These are phyloP conservation scores for Maudiozyma serrabonitensis DNA, from an alignment of 805 yeast genomes.

Conservation along the genomic window DNA sequence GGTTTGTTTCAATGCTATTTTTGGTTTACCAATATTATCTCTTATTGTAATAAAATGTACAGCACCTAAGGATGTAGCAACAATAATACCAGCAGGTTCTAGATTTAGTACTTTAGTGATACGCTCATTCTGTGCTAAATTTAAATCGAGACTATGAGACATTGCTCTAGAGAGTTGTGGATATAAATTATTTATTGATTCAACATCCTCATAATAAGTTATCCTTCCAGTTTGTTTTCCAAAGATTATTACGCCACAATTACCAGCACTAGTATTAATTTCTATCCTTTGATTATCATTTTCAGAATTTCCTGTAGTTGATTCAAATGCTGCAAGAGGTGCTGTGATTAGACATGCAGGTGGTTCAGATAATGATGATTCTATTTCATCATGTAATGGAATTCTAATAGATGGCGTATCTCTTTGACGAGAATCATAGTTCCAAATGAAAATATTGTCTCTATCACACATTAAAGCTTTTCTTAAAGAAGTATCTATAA, in stretches of 20 bases:
- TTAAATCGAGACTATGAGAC: slow-evolving; percentile 18
- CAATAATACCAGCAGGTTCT: slow-evolving; percentile 65
- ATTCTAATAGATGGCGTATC: slow-evolving; percentile 34
- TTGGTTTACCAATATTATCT: slow-evolving; percentile 59
- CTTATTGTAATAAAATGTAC: slow-evolving; percentile 52
- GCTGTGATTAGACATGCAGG: slow-evolving; percentile 24
- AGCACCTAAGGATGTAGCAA: slow-evolving; percentile 63
- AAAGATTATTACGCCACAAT: slow-evolving; percentile 64
- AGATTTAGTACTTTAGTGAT: slow-evolving; percentile 48
- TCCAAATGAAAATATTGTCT: slow-evolving; percentile 57
- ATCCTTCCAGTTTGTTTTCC: slow-evolving; percentile 49
- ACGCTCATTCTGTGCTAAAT: slow-evolving; percentile 34
- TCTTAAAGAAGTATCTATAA: slow-evolving; percentile 25
- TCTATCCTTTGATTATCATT: not conserved
- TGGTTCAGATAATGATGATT: slow-evolving; percentile 7
- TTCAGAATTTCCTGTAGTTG: not conserved
- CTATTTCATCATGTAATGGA: slow-evolving; percentile 22
- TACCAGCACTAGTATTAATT: not conserved
- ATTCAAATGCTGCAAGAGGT: slow-evolving; percentile 24
- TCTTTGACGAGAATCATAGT: slow-evolving; percentile 50
- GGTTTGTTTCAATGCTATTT: slow-evolving; percentile 19
- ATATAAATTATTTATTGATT: slow-evolving; percentile 27
- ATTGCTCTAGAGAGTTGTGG: slow-evolving; percentile 21
- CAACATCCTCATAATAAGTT: slow-evolving; percentile 66
- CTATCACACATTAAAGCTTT: slow-evolving; percentile 42